Percentiles rank a stretch among this genome's conserved stretches.
These are phyloP conservation scores for Pouteria campechiana DNA, from an alignment of 179 eudicot species.

Conservation along the genomic window DNA sequence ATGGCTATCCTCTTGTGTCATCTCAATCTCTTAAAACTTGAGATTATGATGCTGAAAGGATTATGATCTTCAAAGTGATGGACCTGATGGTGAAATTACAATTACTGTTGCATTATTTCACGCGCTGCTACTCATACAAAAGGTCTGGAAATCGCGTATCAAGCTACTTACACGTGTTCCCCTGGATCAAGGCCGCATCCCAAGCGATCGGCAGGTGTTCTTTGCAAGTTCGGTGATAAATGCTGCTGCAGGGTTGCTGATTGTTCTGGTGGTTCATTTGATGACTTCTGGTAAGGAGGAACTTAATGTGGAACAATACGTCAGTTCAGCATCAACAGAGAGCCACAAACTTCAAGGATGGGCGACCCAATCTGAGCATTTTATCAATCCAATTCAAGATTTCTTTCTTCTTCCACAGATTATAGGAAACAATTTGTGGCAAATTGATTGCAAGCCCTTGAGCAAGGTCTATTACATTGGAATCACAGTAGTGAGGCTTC, in stretches of 20 bases:
- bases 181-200: constrained; percentile 37
- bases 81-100: constrained; percentile 64
- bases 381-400: constrained; percentile 72
- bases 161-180: constrained; percentile 35
- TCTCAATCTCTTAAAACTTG: constrained; percentile 23
- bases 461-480: not conserved
- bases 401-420: constrained; percentile 34
- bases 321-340: constrained; percentile 28
- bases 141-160: constrained; percentile 66
- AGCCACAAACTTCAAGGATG: constrained; percentile 29
- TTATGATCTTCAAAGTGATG: constrained; percentile 33
- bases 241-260: constrained; percentile 35
- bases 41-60: constrained; percentile 41
- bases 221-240: constrained; percentile 35
- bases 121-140: constrained; percentile 55
- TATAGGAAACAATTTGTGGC: not conserved
- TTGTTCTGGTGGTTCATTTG: constrained; percentile 40
- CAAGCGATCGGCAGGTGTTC: constrained; percentile 53
- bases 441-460: not conserved
- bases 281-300: constrained; percentile 28
- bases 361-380: constrained; percentile 65
- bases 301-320: constrained; percentile 9
- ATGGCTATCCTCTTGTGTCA: constrained; percentile 47
- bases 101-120: constrained; percentile 45
- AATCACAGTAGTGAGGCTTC: not conserved